Conservation (phyloP, 257 asterid genomes). For the Solanum rostratum region DNA sequence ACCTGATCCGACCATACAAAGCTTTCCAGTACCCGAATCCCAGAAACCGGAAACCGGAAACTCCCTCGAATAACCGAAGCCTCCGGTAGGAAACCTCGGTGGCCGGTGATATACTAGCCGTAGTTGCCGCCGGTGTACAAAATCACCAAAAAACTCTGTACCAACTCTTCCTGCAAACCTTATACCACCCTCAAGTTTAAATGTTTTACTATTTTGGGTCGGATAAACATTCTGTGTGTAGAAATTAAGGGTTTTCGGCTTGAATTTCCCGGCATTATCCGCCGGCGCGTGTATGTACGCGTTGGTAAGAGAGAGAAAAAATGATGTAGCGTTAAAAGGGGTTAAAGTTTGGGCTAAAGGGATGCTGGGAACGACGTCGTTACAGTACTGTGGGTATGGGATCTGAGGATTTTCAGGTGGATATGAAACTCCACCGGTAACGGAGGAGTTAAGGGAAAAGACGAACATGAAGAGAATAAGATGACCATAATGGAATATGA, state of each 20-base stretch:
- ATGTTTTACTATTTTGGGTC: slow-evolving; percentile 40
- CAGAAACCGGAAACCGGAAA: slow-evolving; percentile 53
- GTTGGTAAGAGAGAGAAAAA: slow-evolving; percentile 18
- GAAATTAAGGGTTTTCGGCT: slow-evolving; percentile 28
- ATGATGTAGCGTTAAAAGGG: slow-evolving; percentile 15
- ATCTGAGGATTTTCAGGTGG: slow-evolving; percentile 2
- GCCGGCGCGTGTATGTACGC: slow-evolving; percentile 22
- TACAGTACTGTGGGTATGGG: slow-evolving; percentile 44
- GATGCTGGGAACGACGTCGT: slow-evolving; percentile 29
- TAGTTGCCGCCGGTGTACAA: slow-evolving; percentile 34
- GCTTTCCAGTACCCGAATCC: slow-evolving; percentile 65
- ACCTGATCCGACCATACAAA: slow-evolving; percentile 82
- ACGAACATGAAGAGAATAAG: slow-evolving; percentile 3
- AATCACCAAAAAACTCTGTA: slow-evolving; percentile 13
- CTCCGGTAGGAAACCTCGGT: slow-evolving; percentile 45
- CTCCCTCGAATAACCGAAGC: slow-evolving; percentile 3
- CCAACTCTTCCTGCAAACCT: background rate
- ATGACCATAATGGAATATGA: background rate
- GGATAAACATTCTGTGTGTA: slow-evolving; percentile 20
- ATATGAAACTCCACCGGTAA: slow-evolving; percentile 8
- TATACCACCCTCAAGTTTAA: slow-evolving; percentile 44
- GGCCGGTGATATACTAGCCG: slow-evolving; percentile 55
- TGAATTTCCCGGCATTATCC: slow-evolving; percentile 2
- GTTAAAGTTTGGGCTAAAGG: slow-evolving; percentile 21
- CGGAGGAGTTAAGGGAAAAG: slow-evolving; percentile 10